Base-by-base conservation (phyloP, 768 basidiomycete genomes). In the Termitomyces sp. region DNA sequence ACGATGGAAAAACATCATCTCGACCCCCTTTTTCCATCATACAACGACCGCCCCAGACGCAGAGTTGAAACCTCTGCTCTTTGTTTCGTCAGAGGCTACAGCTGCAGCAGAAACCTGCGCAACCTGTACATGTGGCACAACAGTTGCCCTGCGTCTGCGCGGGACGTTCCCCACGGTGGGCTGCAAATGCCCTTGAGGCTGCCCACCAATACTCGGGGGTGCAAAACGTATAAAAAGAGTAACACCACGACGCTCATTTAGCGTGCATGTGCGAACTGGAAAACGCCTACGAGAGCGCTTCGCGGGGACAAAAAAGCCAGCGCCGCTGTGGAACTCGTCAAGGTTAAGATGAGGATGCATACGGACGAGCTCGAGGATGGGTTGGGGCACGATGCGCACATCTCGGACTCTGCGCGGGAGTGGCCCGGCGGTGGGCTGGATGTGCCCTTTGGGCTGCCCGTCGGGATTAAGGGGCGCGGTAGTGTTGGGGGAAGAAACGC, bases 141-240 rank as follows among this genome's bases (percentile, higher is more conserved):
- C 36, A 28, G 20, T 12, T 16, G 26, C 51, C 13, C 26, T 52
- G 22, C 51, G 36, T 57, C 59, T 57, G 36, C 59, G 56, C 3
- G 56, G 59, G 1, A 60, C 56, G 12, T 57, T 57, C 12, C 52
- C 46, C 5, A 33, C 56, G 32, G 43, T 47, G 33, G 59, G 59
- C 33, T 56, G 43, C 12, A 60, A 44, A 42, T 60, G 59, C 52
- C 56, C 59, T 52, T 57, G 26, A 47, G 59, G 56, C 45, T 42
- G 59, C 51, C 59, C 59, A 53, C 59, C 59, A 7, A 53, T 1
- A 48, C 43, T 49, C 42, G 46, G 51, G 16, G 56, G 56, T 42
- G 45, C 10, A 36, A 53, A 53, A 32, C 3, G 28, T 13, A 60
- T 60, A 13, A 57, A 57, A 35, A 60, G 44, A 32, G 50, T 47